These are phyloP conservation scores for Gymnopilus junonius DNA, from an alignment of 768 basidiomycete genomes.

Conservation along the genomic window DNA sequence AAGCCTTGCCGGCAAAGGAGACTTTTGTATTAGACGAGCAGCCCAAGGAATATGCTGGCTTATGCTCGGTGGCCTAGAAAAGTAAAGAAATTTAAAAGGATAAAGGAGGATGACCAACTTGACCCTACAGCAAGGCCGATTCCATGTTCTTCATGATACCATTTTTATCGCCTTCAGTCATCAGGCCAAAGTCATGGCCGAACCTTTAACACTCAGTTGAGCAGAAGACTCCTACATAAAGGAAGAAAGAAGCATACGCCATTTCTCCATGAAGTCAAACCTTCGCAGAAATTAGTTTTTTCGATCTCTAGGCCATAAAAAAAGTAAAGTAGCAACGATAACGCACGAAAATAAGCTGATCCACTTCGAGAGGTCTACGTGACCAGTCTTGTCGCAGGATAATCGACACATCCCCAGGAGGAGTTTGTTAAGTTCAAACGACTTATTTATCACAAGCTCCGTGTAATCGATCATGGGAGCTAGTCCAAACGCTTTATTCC, in stretches of 20 bases:
- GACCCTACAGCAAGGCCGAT: slow-evolving; percentile 28
- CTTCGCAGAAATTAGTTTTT: slow-evolving; percentile 10
- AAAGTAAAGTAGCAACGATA: neutral
- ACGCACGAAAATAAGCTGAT: slow-evolving; percentile 42
- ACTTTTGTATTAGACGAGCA: slow-evolving; percentile 13
- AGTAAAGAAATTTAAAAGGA: neutral
- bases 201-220: slow-evolving; percentile 25
- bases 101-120: slow-evolving; percentile 1
- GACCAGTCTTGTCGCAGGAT: slow-evolving; percentile 11
- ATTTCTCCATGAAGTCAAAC: slow-evolving; percentile 46
- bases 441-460: slow-evolving; percentile 18
- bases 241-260: slow-evolving; percentile 25
- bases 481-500: slow-evolving; percentile 42
- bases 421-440: slow-evolving; percentile 25
- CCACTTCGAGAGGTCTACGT: slow-evolving; percentile 37
- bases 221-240: neutral
- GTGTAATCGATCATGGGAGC: slow-evolving; percentile 34
- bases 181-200: slow-evolving; percentile 33
- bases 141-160: slow-evolving; percentile 22
- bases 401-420: slow-evolving; percentile 10
- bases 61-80: slow-evolving; percentile 1
- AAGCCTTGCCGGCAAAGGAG: slow-evolving; percentile 15
- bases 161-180: slow-evolving; percentile 35
- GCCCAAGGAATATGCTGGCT: slow-evolving; percentile 30
- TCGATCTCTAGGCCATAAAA: neutral